Evolutionary conservation across 371 early-diverging fungal species (phyloP), one percentile per base, ranked within the genome.

Genomic region (Mucor circinelloides): DNA sequence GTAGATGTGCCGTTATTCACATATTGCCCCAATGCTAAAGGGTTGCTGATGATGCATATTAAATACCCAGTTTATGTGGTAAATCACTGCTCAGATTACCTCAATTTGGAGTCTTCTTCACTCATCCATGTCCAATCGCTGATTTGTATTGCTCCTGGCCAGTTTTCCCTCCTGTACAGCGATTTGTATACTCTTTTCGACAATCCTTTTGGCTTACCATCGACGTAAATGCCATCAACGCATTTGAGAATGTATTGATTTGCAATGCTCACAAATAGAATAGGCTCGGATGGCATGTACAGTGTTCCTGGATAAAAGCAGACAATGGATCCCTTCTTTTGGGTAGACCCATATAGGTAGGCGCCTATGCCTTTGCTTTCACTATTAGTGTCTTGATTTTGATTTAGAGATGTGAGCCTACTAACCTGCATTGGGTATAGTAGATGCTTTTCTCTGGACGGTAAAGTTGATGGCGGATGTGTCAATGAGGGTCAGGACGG

Each of bases 181-280:
- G 87, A 87, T 31, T 67, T 67, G 54, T 78, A 81, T 21, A 87
- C 66, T 2, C 63, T 74, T 1, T 77, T 80, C 2, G 85, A 87
- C 27, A 87, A 64, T 0, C 83, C 83, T 8, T 63, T 80, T 0
- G 68, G 28, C 64, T 87, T 87, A 23, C 82, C 87, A 67, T 87
- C 87, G 8, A 87, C 75, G 66, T 70, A 85, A n/a, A 85, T 42
- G 0, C 87, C 85, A 68, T 87, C 87, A 9, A 76, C 69, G 48
- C 87, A 87, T 63, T 81, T 84, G 6, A 87, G 57, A 23, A 87
- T 83, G 67, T 87, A 87, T 12, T 84, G 76, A 36, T 87, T 87
- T 7, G 77, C 66, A 15, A 87, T 56, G 21, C 86, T 85, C 21
- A 74, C 81, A 67, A 87, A 81, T 6, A 87, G 70, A 2, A 85